Evolutionary conservation across 331 rosid species (phyloP), one percentile per base, ranked within the genome.

Genomic region (Pyracantha coccinea): DNA sequence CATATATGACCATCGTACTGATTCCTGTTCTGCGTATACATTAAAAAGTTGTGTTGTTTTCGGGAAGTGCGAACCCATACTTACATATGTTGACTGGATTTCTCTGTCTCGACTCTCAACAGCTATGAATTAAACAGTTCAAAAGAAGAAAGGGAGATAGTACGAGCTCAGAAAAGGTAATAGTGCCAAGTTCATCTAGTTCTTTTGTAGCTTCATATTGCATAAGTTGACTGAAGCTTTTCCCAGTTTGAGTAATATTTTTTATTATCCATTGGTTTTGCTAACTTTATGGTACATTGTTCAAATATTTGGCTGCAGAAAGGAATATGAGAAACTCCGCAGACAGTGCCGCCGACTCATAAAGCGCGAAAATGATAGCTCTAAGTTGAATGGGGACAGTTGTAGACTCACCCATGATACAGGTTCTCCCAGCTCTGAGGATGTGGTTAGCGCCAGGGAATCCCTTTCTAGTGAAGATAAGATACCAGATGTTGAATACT

Each of bases 391-490:
- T 71, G 93, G 88, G 74, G 91, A 80, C 81, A 73, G 85, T 55
- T 80, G 81, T 50, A 75, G 74, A 76, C 66, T 80, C 47, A 77
- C 81, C 79, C 96, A 84, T 71, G 88, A 83, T 33, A 78, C 89
- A 28, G 85, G 86, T 79, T 95, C 97, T 84, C 91, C 97, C 66
- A 89, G 93, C 88, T 92, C 97, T 1, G 99, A 88, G 80, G 97
- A 95, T 50, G 97, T 85, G 75, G 88, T 88, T 15, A 92, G 98
- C 45, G 97, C 99, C 53, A 82, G 97, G 74, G 93, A 89, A 57
- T 95, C 97, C 75, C 97, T 95, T 70, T 95, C 97, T 69, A 88
- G 97, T 80, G 97, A 81, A 77, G 99, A 89, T 38, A 82, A 80
- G 77, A 86, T 90, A 73, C 91, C 90, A 55, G 84, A 81, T 72